Base-by-base conservation (phyloP, 305 asterid species). In the Solanum chacoense region DNA sequence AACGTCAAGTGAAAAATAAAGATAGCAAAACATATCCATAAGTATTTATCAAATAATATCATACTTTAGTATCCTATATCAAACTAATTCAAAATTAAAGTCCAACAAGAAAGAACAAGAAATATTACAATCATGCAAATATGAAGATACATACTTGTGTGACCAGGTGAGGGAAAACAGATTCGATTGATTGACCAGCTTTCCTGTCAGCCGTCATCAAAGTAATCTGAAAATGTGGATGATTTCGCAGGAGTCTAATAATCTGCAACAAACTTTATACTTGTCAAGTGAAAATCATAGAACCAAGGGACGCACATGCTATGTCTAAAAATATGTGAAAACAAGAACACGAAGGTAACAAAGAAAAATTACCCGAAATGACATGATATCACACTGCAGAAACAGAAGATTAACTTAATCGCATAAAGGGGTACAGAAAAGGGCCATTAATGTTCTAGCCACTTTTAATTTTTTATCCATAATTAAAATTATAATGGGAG, bases 121-220 rank as follows among this genome's bases (percentile, higher is more conserved):
- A 87, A 20, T 4, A 35, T 9, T 26, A 42, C 18, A 78, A 40
- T 31, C 28, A 9, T 78, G 71, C 50, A 34, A 65, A 55, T 88
- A 55, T 86, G 37, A 79, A 50, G 50, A 79, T 36, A 34, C 93
- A 8, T 92, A 94, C 99, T 90, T 93, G 96, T 88, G 92, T 93
- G 59, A 89, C 95, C 90, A 97, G 91, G 93, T 97, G 99, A 89
- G 99, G 98, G 85, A 95, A 97, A 80, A 97, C 98, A 5, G 98
- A 94, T 93, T 92, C 98, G 38, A 97, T 94, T 26, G 98, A 92
- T 89, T 94, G 98, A 11, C 98, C 99, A 73, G 98, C 99, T 94
- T 97, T 96, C 88, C 98, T 90, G 91, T 96, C 98, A 29, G 98
- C 99, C 22, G 98, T 97, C 98, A 96, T 94, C 92, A 97, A 89